Conservation (phyloP, 345 rosid genomes). For the Rhodomyrtus tomentosa region DNA sequence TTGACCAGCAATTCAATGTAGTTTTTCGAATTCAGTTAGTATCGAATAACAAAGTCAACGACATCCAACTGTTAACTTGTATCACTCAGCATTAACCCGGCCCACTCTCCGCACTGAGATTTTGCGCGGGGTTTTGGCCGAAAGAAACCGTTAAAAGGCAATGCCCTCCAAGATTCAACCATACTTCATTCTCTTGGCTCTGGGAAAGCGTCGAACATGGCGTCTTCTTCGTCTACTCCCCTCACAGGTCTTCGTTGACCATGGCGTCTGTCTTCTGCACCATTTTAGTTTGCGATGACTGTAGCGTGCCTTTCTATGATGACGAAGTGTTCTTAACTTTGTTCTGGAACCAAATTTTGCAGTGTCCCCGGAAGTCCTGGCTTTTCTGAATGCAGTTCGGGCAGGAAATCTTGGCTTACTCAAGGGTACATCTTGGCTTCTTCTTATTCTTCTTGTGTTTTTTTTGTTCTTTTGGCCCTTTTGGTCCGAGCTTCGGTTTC, state of each 20-base stretch:
- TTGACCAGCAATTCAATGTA: no score
- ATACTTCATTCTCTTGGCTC: neutral
- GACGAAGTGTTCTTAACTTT: neutral
- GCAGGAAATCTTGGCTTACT: constrained; percentile 70
- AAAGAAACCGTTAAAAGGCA: neutral
- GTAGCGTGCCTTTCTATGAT: neutral
- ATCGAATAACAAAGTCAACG: neutral
- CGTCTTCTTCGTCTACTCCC: constrained; percentile 65
- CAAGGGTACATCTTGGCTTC: constrained; percentile 37
- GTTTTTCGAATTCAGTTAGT: neutral
- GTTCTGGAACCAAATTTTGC: constrained; percentile 3
- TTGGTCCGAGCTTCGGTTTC: neutral
- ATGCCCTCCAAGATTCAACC: neutral
- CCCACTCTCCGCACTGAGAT: neutral
- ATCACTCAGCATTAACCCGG: neutral
- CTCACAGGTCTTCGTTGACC: constrained; percentile 85
- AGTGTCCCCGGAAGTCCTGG: constrained; percentile 63
- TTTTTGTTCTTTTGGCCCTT: no score
- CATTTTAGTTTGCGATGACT: no score
- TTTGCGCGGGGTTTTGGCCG: neutral
- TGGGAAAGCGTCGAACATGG: constrained; percentile 25
- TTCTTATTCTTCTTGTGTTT: neutral
- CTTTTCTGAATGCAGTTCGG: constrained; percentile 50
- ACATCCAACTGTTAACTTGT: neutral
- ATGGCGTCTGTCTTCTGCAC: no score